Conservation (phyloP, 768 basidiomycete species). For the Leccinum subgranulosum region DNA sequence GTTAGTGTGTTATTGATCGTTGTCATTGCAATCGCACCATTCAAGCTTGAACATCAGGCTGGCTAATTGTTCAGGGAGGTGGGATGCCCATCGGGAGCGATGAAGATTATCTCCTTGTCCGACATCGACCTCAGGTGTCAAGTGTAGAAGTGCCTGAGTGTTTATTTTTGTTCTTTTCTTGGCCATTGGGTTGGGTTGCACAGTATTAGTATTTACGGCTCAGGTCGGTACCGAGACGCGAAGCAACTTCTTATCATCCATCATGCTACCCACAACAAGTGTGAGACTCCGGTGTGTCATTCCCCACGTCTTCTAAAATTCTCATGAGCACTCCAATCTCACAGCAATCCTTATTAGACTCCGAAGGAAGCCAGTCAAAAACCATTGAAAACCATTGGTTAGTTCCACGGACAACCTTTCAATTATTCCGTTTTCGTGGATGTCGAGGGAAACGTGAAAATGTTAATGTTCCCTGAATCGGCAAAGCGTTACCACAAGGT, state of each 20-base stretch:
- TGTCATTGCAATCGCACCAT: neutral
- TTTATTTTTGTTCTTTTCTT: neutral
- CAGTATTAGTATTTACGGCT: neutral
- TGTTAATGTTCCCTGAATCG: conserved; percentile 27
- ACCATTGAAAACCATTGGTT: too few relatives aligned
- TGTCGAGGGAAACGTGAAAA: neutral
- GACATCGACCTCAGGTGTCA: neutral
- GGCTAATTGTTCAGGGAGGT: neutral
- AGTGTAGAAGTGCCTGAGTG: neutral
- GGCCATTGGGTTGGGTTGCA: neutral
- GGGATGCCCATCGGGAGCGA: neutral
- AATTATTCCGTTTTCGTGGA: neutral
- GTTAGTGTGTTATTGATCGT: neutral
- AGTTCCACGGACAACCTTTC: neutral
- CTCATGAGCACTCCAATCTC: neutral
- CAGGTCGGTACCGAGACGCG: neutral
- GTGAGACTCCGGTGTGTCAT: neutral
- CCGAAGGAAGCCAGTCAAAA: neutral
- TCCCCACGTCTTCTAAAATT: neutral
- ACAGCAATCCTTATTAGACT: neutral
- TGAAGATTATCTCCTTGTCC: neutral
- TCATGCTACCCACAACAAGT: neutral
- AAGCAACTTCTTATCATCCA: neutral
- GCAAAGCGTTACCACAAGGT: conserved; percentile 64
- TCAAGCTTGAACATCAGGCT: neutral